These are phyloP conservation scores for Vaccinium macrocarpon DNA, from an alignment of 148 eudicot species.

Conservation along the genomic window DNA sequence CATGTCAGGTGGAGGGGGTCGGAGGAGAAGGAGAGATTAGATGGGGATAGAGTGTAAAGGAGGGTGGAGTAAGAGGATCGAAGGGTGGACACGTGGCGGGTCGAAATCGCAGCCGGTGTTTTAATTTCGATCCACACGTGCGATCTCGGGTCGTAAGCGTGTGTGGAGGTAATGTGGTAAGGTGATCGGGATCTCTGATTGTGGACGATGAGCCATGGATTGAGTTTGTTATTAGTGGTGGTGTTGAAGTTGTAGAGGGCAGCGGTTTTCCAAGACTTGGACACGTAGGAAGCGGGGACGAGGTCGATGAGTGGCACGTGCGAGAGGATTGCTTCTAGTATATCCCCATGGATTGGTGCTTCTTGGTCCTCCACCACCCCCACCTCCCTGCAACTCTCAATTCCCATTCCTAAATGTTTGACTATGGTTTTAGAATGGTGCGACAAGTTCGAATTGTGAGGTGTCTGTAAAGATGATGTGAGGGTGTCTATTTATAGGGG, in stretches of 20 bases:
- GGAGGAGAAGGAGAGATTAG: constrained; percentile 35
- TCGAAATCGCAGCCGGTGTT: constrained; percentile 10
- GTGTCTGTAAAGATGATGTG: not conserved
- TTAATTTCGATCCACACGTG: constrained; percentile 39
- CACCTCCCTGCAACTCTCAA: not conserved
- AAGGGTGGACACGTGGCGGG: constrained; percentile 17
- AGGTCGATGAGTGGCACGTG: constrained; percentile 58
- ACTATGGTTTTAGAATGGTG: not conserved
- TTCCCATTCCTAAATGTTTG: not conserved
- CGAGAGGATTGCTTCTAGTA: constrained; percentile 49
- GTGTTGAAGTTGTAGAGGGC: constrained; percentile 34
- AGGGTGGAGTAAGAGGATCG: constrained; percentile 44
- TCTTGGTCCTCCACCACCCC: not conserved
- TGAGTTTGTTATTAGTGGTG: constrained; percentile 4
- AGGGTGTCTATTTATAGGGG: not conserved
- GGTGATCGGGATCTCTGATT: constrained; percentile 31
- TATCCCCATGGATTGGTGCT: constrained; percentile 44
- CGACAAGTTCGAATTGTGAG: not conserved
- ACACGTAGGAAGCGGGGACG: constrained; percentile 42
- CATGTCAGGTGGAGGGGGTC: constrained; percentile 57
- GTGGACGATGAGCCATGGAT: constrained; percentile 69
- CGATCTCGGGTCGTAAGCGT: constrained; percentile 66
- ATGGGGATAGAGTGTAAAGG: constrained; percentile 34
- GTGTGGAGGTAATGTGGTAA: constrained; percentile 17
- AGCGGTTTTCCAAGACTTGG: constrained; percentile 51